Conservation (phyloP, 2,329 filamentous ascomycete genomes). For the Furcasterigmium furcatum region DNA sequence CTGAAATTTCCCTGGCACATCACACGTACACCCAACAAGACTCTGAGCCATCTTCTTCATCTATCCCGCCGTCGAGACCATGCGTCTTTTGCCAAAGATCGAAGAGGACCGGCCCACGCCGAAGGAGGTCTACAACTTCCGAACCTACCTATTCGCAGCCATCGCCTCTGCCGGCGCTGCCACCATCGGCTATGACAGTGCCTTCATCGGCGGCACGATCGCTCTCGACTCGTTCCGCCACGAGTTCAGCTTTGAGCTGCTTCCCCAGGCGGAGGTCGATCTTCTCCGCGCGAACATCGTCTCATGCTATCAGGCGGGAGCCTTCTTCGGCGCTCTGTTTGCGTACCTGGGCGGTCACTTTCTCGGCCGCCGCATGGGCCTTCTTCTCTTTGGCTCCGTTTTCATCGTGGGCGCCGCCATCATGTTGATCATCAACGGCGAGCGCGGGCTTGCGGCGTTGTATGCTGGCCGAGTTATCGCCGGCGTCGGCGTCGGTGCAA, state of each 20-base stretch:
- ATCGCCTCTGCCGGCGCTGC: slow-evolving; percentile 31
- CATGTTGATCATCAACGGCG: slow-evolving; percentile 50
- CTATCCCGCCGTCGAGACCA: too few species aligned
- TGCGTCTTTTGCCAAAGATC: too few species aligned
- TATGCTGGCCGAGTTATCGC: slow-evolving; percentile 49
- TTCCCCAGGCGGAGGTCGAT: slow-evolving; percentile 2
- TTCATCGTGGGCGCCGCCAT: slow-evolving; percentile 44
- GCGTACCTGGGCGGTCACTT: slow-evolving; percentile 32
- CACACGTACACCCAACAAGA: too few species aligned
- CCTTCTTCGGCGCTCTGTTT: slow-evolving; percentile 17
- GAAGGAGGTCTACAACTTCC: slow-evolving; percentile 29
- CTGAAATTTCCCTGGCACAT: too few species aligned
- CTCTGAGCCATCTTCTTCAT: too few species aligned
- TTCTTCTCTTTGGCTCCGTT: slow-evolving; percentile 30
- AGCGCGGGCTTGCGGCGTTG: slow-evolving; percentile 42
- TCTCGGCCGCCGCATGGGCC: slow-evolving; percentile 49
- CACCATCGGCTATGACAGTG: neutral
- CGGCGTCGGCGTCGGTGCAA: slow-evolving; percentile 45
- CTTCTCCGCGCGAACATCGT: slow-evolving; percentile 13
- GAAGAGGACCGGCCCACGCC: slow-evolving; percentile 32
- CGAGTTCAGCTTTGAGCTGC: slow-evolving; percentile 9
- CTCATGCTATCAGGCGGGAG: slow-evolving; percentile 15
- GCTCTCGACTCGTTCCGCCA: slow-evolving; percentile 14
- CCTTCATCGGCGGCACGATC: slow-evolving; percentile 20
- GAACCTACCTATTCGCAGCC: slow-evolving; percentile 25